A percentile compares a stretch with the other conserved stretches of the same genome.
Conservation (phyloP, 306 rosid genomes). For the Rubus idaeus region DNA sequence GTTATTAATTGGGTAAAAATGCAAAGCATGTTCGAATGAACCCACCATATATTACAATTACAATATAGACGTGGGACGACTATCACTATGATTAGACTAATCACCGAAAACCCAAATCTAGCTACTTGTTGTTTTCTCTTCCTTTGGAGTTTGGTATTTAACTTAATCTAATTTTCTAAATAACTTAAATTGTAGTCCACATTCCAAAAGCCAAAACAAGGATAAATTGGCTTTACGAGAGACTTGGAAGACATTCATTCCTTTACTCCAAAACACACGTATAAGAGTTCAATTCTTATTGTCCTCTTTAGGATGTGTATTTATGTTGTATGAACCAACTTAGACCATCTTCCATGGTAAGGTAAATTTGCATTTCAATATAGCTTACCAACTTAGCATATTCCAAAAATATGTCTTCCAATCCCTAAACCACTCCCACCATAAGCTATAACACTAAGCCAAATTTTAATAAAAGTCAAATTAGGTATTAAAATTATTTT, state of each 20-base stretch:
- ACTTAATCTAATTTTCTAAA: background rate
- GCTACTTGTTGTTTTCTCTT: background rate
- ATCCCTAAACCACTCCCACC: too few species aligned
- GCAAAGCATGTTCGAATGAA: constrained; percentile 10
- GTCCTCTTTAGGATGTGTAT: background rate
- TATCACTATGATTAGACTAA: constrained; percentile 13
- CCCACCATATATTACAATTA: background rate
- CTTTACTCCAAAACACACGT: too few species aligned
- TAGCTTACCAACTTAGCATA: too few species aligned
- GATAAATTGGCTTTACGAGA: background rate
- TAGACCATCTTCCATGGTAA: too few species aligned
- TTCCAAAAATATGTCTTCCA: too few species aligned
- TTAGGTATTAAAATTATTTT: too few species aligned
- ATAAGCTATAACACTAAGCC: too few species aligned
- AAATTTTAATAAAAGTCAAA: too few species aligned
- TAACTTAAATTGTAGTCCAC: background rate
- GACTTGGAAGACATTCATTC: background rate
- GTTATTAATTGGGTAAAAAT: background rate
- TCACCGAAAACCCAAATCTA: constrained; percentile 17
- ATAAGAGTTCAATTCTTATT: background rate
- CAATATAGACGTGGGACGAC: background rate
- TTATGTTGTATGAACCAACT: background rate
- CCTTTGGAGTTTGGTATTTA: background rate
- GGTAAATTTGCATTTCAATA: too few species aligned
- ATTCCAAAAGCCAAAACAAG: background rate